Percentiles rank a stretch among this genome's conserved stretches.
Conservation (phyloP, 2,329 filamentous ascomycete species). For the Arthrocladium fulminans region DNA sequence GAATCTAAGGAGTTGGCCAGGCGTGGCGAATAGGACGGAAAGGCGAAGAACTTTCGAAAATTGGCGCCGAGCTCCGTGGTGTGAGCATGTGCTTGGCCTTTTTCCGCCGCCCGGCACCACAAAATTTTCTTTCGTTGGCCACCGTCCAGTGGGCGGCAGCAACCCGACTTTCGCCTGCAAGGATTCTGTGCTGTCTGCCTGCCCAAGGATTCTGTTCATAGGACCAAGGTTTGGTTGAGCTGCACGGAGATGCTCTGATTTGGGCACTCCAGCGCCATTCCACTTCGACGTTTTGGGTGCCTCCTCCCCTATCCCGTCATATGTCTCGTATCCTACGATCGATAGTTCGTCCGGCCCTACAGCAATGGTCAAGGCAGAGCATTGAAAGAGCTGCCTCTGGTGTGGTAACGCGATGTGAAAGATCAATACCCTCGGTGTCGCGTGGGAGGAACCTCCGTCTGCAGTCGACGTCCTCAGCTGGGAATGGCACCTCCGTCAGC, state of each 20-base stretch:
- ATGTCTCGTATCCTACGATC: constrained; percentile 1
- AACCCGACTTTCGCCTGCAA: neutral
- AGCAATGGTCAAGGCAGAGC: neutral
- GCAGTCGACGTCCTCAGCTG: neutral
- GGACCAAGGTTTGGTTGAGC: too few relatives aligned
- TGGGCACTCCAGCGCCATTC: neutral
- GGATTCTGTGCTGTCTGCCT: too few relatives aligned
- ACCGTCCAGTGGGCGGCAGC: too few relatives aligned
- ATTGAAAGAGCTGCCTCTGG: too few relatives aligned
- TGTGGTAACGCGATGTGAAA: neutral
- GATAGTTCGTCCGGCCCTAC: neutral
- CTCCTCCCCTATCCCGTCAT: neutral
- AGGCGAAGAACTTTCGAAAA: neutral
- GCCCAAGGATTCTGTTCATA: too few relatives aligned
- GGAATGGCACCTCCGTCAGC: constrained; percentile 62
- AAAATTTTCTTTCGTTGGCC: too few relatives aligned
- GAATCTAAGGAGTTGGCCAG: too few relatives aligned
- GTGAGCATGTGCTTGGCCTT: too few relatives aligned
- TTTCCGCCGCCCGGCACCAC: too few relatives aligned
- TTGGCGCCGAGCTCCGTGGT: neutral
- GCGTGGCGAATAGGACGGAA: neutral
- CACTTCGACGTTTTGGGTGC: neutral
- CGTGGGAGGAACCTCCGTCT: neutral
- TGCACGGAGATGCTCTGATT: neutral
- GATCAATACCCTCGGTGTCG: neutral